These are phyloP conservation scores for Letharia columbiana DNA, from an alignment of 495 filamentous ascomycete species.

Conservation along the genomic window DNA sequence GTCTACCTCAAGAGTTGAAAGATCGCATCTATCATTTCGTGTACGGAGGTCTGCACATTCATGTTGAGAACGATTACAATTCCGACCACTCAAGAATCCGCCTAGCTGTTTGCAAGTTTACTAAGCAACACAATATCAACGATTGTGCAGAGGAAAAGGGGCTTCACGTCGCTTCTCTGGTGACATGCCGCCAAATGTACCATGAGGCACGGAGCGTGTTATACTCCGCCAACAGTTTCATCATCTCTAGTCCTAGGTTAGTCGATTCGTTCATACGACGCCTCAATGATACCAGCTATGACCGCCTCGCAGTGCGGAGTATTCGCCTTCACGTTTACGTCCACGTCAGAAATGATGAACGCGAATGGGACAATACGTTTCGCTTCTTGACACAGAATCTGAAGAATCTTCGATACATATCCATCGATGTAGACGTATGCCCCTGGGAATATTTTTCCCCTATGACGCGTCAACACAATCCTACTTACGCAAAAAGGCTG, in stretches of 20 bases:
- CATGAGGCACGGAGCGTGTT: neutral
- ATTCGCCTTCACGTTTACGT: neutral
- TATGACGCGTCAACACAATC: neutral
- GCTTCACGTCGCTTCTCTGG: neutral
- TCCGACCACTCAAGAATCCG: neutral
- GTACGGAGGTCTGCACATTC: neutral
- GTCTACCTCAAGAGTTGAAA: slow-evolving; percentile 2
- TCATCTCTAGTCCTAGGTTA: neutral
- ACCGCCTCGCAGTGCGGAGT: neutral
- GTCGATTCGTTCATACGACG: neutral
- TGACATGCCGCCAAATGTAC: slow-evolving; percentile 2
- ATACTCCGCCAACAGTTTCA: neutral
- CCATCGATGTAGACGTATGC: neutral
- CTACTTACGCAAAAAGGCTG: neutral
- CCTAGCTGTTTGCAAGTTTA: too few relatives aligned
- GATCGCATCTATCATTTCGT: neutral
- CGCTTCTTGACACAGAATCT: neutral
- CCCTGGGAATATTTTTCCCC: too few relatives aligned
- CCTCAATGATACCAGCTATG: neutral
- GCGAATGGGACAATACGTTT: neutral
- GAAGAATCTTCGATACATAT: neutral
- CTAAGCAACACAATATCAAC: too few relatives aligned
- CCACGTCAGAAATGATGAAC: neutral
- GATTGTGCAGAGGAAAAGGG: too few relatives aligned
- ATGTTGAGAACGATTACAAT: neutral